A percentile compares a stretch with the other conserved stretches of the same genome.
Evolutionary conservation across 2,329 filamentous ascomycete species (phyloP).

Genomic region (Plenodomus biglobosus): DNA sequence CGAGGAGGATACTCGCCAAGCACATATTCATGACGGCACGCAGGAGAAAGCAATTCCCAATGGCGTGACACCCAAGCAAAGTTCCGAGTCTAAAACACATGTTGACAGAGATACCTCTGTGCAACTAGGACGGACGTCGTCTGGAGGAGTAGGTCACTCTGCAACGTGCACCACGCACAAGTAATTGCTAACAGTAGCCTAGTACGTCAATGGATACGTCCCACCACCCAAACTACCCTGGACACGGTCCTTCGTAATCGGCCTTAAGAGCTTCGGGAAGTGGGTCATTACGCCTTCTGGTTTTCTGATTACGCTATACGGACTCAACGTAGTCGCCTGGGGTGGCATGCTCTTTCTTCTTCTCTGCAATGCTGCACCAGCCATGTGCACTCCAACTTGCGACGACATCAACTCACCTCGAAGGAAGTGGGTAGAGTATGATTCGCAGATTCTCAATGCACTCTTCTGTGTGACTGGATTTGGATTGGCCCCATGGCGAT

Average conservation of each 20-base stretch:
- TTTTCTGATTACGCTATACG: constrained; percentile 76
- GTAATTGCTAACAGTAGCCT: constrained; percentile 1
- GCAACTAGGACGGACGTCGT: constrained; percentile 13
- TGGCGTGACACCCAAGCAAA: constrained; percentile 16
- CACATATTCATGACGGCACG: constrained; percentile 1
- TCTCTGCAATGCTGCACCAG: constrained; percentile 71
- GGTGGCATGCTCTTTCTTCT: constrained; percentile 88
- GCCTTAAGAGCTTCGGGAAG: constrained; percentile 64
- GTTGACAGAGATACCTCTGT: constrained; percentile 11
- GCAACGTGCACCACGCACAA: neutral
- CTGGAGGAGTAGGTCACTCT: constrained; percentile 21
- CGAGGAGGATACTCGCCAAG: constrained; percentile 26
- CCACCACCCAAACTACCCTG: constrained; percentile 53
- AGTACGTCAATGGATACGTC: constrained; percentile 46
- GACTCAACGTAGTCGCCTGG: constrained; percentile 83
- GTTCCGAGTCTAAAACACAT: constrained; percentile 20
- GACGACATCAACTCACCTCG: constrained; percentile 73
- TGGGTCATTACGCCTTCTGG: constrained; percentile 76
- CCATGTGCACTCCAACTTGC: constrained; percentile 72
- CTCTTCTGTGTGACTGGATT: constrained; percentile 88
- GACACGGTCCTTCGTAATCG: constrained; percentile 60
- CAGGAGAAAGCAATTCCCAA: constrained; percentile 12
- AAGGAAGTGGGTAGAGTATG: constrained; percentile 82
- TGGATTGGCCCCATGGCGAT: constrained; percentile 80
- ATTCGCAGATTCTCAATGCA: constrained; percentile 79